Evolutionary conservation across 306 rosid species (phyloP).

Genomic region (Quercus rubra): DNA sequence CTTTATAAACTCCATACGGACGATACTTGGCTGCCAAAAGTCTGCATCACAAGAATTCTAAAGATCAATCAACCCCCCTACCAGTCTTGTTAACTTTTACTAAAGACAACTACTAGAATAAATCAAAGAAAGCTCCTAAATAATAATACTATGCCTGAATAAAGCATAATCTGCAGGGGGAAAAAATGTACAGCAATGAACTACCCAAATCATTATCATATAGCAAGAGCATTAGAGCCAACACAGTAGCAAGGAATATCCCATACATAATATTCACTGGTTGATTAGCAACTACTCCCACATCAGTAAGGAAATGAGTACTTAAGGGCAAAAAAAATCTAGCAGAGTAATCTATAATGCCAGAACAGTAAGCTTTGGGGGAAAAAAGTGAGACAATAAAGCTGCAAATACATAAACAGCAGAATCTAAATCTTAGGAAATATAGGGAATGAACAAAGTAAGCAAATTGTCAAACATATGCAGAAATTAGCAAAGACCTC

Average conservation of each 20-base stretch:
- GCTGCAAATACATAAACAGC: neutral
- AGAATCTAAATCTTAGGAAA: neutral
- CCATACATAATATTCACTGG: neutral
- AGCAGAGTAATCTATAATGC: neutral
- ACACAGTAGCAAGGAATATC: neutral
- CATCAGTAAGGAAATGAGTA: neutral
- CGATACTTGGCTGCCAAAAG: slow-evolving; percentile 85
- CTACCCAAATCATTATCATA: slow-evolving; percentile 14
- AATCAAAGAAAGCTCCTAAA: slow-evolving; percentile 10
- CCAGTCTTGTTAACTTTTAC: slow-evolving; percentile 8
- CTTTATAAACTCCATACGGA: slow-evolving; percentile 73
- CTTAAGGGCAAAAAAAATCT: neutral
- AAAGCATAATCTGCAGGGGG: neutral
- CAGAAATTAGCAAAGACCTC: slow-evolving; percentile 19
- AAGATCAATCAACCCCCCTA: neutral
- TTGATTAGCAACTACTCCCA: neutral
- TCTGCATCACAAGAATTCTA: slow-evolving; percentile 47
- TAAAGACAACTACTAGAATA: slow-evolving; percentile 9
- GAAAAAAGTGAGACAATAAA: neutral
- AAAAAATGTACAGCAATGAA: neutral
- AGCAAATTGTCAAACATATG: neutral
- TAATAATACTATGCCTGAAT: slow-evolving; percentile 7
- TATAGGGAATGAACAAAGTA: neutral
- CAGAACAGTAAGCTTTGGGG: neutral
- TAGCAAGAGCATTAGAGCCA: neutral